These are phyloP conservation scores for Bretschneidera sinensis DNA, from an alignment of 345 rosid genomes.

Conservation along the genomic window DNA sequence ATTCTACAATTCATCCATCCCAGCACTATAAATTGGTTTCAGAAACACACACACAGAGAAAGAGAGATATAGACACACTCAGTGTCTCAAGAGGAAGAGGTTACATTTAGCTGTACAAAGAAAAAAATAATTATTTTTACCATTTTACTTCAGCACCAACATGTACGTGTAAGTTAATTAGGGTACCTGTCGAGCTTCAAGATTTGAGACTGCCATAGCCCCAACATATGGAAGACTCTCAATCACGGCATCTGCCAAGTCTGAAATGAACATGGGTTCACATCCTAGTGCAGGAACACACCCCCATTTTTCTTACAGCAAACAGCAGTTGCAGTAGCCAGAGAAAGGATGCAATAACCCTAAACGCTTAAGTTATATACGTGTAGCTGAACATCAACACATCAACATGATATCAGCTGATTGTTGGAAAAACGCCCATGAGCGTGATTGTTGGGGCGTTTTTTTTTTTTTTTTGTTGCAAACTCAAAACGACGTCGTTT, in stretches of 20 bases:
- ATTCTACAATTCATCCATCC: background rate
- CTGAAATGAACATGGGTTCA: slow-evolving; percentile 88
- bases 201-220: slow-evolving; percentile 95
- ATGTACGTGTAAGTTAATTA: background rate
- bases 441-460: too few relatives aligned
- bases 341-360: slow-evolving; percentile 4
- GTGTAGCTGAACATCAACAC: background rate
- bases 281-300: slow-evolving; percentile 95
- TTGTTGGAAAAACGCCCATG: too few relatives aligned
- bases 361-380: background rate
- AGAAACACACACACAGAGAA: background rate
- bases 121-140: too few relatives aligned
- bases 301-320: slow-evolving; percentile 68
- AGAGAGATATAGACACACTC: background rate
- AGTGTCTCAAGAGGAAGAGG: background rate
- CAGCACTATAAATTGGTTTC: background rate
- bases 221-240: slow-evolving; percentile 99
- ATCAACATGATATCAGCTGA: background rate
- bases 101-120: background rate
- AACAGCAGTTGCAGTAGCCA: slow-evolving; percentile 10
- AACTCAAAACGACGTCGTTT: too few relatives aligned
- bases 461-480: too few relatives aligned
- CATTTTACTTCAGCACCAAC: background rate
- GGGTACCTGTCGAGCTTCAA: slow-evolving; percentile 97
- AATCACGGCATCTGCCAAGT: slow-evolving; percentile 95